A percentile compares a stretch with the other conserved stretches of the same genome.
These are phyloP conservation scores for Porphyrellus sp. DNA, from an alignment of 1,284 basidiomycete genomes.

Conservation along the genomic window DNA sequence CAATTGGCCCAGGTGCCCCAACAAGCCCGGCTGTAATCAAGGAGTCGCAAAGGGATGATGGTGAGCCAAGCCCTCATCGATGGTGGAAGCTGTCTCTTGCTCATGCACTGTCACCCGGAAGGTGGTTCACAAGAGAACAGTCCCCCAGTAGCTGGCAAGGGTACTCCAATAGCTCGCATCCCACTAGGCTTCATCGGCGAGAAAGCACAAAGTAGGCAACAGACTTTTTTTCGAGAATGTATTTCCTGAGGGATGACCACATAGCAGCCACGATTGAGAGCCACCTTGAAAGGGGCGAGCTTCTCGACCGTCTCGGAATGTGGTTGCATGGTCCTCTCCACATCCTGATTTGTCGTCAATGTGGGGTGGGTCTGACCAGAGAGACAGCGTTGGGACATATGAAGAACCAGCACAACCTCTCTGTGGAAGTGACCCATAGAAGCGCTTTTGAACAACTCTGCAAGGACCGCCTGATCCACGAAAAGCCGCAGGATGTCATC, in stretches of 20 bases:
- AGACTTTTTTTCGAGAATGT: background rate
- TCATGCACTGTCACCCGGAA: background rate
- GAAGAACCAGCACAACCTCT: background rate
- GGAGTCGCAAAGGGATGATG: background rate
- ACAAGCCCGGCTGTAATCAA: too few relatives aligned
- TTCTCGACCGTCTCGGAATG: conserved; percentile 2
- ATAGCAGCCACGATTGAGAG: background rate
- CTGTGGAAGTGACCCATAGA: background rate
- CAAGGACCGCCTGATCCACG: background rate
- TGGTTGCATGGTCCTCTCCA: conserved; percentile 3
- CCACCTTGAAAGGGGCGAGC: background rate
- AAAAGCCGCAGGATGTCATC: background rate
- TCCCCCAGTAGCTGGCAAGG: background rate
- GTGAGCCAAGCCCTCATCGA: background rate
- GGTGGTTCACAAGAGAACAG: background rate
- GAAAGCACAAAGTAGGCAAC: background rate
- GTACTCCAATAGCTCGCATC: background rate
- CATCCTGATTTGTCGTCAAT: conserved; percentile 1
- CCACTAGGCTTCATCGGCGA: background rate
- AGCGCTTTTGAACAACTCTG: background rate
- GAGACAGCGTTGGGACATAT: background rate
- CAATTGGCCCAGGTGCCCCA: background rate
- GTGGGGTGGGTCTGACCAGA: background rate
- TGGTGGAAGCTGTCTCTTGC: background rate
- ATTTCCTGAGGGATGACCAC: background rate